Evolutionary conservation across 345 rosid species (phyloP).

Genomic region (Syzygium oleosum): DNA sequence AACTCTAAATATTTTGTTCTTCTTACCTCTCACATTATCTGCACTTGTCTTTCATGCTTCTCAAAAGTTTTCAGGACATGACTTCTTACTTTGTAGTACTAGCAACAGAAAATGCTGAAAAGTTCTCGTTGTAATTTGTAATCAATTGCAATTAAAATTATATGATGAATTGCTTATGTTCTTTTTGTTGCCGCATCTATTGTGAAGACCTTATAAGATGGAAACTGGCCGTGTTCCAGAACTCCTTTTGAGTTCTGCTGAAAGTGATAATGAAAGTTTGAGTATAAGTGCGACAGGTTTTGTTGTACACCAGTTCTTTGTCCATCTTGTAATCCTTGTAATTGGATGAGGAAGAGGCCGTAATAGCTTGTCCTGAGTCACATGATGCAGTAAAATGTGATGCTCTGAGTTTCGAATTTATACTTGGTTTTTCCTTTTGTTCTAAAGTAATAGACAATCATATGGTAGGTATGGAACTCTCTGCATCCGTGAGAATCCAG

Average conservation of each 20-base stretch:
- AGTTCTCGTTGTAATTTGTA: background rate
- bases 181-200: background rate
- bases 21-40: background rate
- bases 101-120: background rate
- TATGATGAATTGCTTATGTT: background rate
- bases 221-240: background rate
- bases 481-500: conserved; percentile 92
- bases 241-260: background rate
- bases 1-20: conserved; percentile 1
- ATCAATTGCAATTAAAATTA: background rate
- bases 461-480: conserved; percentile 73
- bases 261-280: background rate
- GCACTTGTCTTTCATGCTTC: background rate
- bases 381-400: background rate
- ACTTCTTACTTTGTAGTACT: background rate
- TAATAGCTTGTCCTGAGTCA: background rate
- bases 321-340: background rate
- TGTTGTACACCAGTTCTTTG: background rate
- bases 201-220: background rate
- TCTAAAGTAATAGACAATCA: background rate
- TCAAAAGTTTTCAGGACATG: background rate
- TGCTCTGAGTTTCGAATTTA: background rate
- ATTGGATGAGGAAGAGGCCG: background rate
- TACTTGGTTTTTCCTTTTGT: background rate
- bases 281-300: background rate